Percentiles rank a stretch among this genome's conserved stretches.
Evolutionary conservation across 441 rosid genomes (phyloP).

Genomic region (Codiaeum variegatum): DNA sequence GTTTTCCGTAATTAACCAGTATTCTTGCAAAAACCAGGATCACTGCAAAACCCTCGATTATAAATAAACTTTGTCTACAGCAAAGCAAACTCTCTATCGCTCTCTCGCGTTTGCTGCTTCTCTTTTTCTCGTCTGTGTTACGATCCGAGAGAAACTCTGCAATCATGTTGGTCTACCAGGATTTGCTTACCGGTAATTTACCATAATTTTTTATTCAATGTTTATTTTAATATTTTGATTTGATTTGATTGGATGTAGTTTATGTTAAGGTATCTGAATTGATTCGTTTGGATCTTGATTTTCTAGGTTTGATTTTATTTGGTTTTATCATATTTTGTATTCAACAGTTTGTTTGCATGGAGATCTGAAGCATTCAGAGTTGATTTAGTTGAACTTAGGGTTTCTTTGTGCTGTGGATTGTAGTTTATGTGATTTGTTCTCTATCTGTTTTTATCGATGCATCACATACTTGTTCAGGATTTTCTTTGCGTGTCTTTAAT

Average conservation of each 20-base stretch:
- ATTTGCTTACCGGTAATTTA: constrained; percentile 53
- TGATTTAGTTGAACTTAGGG: background rate
- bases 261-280: background rate
- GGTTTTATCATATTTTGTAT: background rate
- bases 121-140: constrained; percentile 20
- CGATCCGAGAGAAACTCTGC: constrained; percentile 32
- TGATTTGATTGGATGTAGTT: background rate
- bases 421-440: background rate
- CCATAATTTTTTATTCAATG: background rate
- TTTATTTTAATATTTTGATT: background rate
- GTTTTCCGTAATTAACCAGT: constrained; percentile 21
- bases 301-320: background rate
- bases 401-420: background rate
- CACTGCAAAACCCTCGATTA: constrained; percentile 39
- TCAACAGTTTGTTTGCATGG: background rate
- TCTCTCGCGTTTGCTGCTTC: constrained; percentile 24
- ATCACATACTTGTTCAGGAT: background rate
- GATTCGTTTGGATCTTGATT: constrained; percentile 23
- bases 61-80: constrained; percentile 2
- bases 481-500: background rate
- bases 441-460: background rate
- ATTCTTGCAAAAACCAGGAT: background rate
- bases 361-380: background rate
- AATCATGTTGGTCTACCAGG: constrained; percentile 79
- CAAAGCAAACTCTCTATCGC: background rate